phyloP scores from a whole-genome alignment of 2,329 filamentous ascomycete species.

The Colletotrichum eremochloae region DNA sequence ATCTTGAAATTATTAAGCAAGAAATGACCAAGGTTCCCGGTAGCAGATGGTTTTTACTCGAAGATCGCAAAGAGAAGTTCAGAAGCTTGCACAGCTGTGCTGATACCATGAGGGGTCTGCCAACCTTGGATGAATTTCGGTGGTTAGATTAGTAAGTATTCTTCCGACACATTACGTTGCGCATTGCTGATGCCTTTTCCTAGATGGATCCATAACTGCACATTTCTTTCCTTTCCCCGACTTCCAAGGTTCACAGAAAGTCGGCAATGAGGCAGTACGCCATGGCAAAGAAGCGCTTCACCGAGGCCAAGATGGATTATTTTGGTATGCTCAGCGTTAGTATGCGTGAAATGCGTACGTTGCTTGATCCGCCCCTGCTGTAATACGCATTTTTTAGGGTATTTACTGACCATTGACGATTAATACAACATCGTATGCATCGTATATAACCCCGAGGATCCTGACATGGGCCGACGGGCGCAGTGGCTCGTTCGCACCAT shows the following conservation, averaged over 20 bases:
- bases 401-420: no score
- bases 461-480: conserved; percentile 49
- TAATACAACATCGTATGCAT: no score
- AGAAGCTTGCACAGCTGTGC: conserved; percentile 49
- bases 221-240: conserved; percentile 60
- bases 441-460: no score
- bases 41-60: conserved; percentile 32
- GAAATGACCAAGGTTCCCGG: conserved; percentile 35
- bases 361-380: no score
- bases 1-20: conserved; percentile 28
- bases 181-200: neutral
- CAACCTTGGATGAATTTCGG: conserved; percentile 55
- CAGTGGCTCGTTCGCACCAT: conserved; percentile 51
- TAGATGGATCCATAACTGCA: conserved; percentile 58
- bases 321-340: conserved; percentile 16
- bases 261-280: conserved; percentile 57
- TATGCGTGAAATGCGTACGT: no score
- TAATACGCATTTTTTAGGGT: no score
- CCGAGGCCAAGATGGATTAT: conserved; percentile 55
- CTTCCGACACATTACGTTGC: neutral
- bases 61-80: conserved; percentile 43
- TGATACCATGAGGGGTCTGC: conserved; percentile 48
- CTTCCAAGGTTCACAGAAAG: conserved; percentile 57
- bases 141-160: conserved; percentile 50
- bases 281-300: conserved; percentile 51